Percentiles rank a stretch among this genome's conserved stretches.
Evolutionary conservation across 768 basidiomycete species (phyloP).

Genomic region (Galerina sulciceps): DNA sequence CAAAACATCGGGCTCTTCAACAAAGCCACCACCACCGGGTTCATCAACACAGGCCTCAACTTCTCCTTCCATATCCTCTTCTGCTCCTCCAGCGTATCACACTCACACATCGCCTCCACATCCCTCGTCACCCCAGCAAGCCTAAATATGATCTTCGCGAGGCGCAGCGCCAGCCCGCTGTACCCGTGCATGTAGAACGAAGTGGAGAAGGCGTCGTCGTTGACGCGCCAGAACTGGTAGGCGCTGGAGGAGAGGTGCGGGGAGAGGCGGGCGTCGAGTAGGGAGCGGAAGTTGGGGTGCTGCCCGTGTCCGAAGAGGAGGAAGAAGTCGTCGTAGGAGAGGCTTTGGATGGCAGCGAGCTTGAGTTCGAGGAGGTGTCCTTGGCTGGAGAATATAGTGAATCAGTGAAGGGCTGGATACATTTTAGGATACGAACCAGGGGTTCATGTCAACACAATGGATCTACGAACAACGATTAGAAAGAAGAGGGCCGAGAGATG

Average conservation of each 20-base stretch:
- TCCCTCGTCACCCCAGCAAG: constrained; percentile 62
- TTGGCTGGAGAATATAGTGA: constrained; percentile 40
- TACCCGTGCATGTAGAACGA: constrained; percentile 76
- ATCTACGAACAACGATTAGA: constrained; percentile 37
- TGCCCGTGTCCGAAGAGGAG: constrained; percentile 69
- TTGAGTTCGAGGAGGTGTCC: constrained; percentile 82
- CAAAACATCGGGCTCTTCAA: constrained; percentile 60
- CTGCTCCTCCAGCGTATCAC: constrained; percentile 60
- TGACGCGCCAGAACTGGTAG: constrained; percentile 78
- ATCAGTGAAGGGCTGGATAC: too few relatives aligned
- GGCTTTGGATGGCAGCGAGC: constrained; percentile 62
- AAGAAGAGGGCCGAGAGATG: background rate
- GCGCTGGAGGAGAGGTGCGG: constrained; percentile 73
- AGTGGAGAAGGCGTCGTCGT: constrained; percentile 51
- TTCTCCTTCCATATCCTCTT: constrained; percentile 62
- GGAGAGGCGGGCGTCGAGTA: constrained; percentile 64
- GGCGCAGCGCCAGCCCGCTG: constrained; percentile 66
- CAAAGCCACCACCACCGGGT: constrained; percentile 58
- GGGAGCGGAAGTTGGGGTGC: constrained; percentile 58
- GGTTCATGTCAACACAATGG: constrained; percentile 78
- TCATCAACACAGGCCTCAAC: constrained; percentile 64
- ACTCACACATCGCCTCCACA: constrained; percentile 58
- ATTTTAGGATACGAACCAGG: constrained; percentile 27
- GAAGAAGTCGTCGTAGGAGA: constrained; percentile 67
- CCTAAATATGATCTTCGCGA: constrained; percentile 58